Evolutionary conservation across 805 yeast species (phyloP), one percentile per base, ranked within the genome.

Genomic region (Starmerella vitae): DNA sequence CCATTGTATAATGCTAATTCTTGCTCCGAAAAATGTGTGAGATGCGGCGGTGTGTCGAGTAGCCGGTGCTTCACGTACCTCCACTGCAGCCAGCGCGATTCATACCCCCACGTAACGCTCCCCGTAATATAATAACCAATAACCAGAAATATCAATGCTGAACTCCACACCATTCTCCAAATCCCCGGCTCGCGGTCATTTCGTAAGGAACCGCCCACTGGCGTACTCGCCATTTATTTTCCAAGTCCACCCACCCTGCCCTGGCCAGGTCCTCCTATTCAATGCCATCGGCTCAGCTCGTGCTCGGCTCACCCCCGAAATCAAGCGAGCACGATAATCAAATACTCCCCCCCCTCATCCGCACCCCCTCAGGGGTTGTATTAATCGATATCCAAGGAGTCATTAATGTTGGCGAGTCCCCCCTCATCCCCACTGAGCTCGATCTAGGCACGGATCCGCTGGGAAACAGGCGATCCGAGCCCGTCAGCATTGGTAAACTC

Each of bases 81-180:
- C 2, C 61, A 55, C 50, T 71, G 64, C 13, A 67, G 42, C 60
- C 66, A 66, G 46, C 64, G 64, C 1, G 79, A 77, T 3, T 64
- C 55, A 51, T 69, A 67, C 5, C 80, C 79, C 84, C 84, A 78
- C 1, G 72, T 63, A 3, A 68, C 39, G 0, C 78, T 55, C 1
- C 69, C 66, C 0, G 85, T 78, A 44, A 75, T 63, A 61, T 47
- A 39, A 41, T 38, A 43, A 19, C 49, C 44, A 6, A 43, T 15
- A 8, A 34, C 39, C 13, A 43, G 21, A 6, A 30, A 34, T 2
- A 35, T 26, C 4, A 43, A 7, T 21, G 37, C 26, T 13, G 39
- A 34, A 36, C 46, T 42, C 46, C 46, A 42, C 3, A 39, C 12
- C 5, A 43, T 42, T 20, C 46, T 32, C 42, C 42, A 42, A 5